These are phyloP conservation scores for Corynascus novoguineensis DNA, from an alignment of 495 filamentous ascomycete genomes.

Conservation along the genomic window DNA sequence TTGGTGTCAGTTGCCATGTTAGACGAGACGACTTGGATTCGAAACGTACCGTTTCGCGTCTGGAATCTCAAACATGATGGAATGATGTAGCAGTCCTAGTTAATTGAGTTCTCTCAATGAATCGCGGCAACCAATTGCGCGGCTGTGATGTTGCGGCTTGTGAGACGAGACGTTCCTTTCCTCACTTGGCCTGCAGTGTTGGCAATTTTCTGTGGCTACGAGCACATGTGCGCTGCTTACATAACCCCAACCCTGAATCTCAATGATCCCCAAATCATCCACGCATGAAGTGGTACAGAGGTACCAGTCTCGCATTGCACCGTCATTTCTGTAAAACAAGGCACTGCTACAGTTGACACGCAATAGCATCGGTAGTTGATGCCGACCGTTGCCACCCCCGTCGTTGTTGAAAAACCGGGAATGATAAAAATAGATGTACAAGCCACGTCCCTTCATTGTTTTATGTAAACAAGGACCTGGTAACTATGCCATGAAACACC, in stretches of 20 bases:
- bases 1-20: constrained; percentile 9
- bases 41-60: constrained; percentile 47
- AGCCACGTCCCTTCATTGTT: neutral
- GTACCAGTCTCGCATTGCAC: neutral
- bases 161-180: neutral
- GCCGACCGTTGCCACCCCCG: neutral
- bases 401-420: neutral
- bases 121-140: too few species aligned
- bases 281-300: too few species aligned
- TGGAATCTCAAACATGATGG: constrained; percentile 48
- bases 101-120: too few species aligned
- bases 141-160: neutral
- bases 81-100: neutral
- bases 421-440: neutral
- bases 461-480: neutral
- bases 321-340: neutral
- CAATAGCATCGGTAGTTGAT: constrained; percentile 2
- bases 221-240: neutral
- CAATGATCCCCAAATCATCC: too few species aligned
- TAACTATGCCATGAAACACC: neutral
- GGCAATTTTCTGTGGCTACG: neutral
- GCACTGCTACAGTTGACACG: neutral
- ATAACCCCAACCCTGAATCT: neutral
- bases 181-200: neutral
- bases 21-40: neutral